phyloP scores from a whole-genome alignment of 148 eudicot species.

The Amaranthus cruentus region DNA sequence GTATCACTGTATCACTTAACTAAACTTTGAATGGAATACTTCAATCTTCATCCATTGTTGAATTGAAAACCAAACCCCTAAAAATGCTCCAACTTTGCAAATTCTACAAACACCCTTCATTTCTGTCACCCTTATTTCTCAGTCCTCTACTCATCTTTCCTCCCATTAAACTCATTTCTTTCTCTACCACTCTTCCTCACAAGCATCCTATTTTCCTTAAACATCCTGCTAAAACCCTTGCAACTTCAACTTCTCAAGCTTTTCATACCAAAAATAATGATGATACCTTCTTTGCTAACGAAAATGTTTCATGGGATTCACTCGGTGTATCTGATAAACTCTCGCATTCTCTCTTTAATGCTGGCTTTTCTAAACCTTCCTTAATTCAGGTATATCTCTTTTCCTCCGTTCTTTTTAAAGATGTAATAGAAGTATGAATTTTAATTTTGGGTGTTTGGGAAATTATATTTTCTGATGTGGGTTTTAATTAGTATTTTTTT shows the following conservation, averaged over 20 bases:
- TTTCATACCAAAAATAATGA: conserved; percentile 1
- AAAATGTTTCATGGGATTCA: conserved; percentile 64
- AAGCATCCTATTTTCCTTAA: background rate
- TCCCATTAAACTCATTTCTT: conserved; percentile 4
- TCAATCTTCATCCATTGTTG: too few species aligned
- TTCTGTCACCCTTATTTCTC: conserved; percentile 6
- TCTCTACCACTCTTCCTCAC: conserved; percentile 9
- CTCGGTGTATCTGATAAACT: conserved; percentile 61
- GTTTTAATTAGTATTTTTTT: background rate
- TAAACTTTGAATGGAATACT: too few species aligned
- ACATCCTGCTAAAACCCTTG: conserved; percentile 30
- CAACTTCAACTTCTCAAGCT: conserved; percentile 28
- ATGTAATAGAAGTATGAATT: background rate
- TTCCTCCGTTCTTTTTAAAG: background rate
- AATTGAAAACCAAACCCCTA: background rate
- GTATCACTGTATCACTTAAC: too few species aligned
- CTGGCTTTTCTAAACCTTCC: conserved; percentile 63
- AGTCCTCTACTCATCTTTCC: conserved; percentile 8
- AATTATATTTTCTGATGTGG: background rate
- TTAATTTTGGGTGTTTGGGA: background rate
- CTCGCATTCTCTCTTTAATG: conserved; percentile 42
- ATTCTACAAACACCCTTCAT: too few species aligned
- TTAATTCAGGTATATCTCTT: conserved; percentile 52
- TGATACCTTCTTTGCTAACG: conserved; percentile 69
- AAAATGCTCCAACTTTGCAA: conserved; percentile 37